These are phyloP conservation scores for Pseudogymnoascus sp. DNA, from an alignment of 2,329 filamentous ascomycete genomes.

Conservation along the genomic window DNA sequence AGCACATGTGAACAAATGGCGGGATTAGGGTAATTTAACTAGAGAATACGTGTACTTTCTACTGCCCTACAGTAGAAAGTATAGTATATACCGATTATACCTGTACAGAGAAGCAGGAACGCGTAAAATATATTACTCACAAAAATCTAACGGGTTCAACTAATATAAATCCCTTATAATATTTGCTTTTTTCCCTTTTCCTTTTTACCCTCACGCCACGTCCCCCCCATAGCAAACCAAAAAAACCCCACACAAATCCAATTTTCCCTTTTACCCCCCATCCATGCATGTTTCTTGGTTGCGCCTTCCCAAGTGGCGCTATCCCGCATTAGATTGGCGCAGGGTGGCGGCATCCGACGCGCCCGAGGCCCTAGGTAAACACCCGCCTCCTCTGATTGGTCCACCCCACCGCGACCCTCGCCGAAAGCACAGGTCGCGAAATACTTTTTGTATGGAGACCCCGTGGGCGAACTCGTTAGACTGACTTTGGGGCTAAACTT, in stretches of 20 bases:
- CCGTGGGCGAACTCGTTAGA: neutral
- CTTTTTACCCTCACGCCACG: neutral
- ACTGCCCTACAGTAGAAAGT: neutral
- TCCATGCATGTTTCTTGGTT: neutral
- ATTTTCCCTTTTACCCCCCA: constrained; percentile 1
- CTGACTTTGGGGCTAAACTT: neutral
- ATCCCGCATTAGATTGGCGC: neutral
- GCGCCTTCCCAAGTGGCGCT: neutral
- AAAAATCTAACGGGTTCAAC: neutral
- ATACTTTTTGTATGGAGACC: constrained; percentile 3
- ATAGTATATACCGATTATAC: neutral
- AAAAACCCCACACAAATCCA: neutral
- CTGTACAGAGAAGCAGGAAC: neutral
- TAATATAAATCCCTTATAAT: neutral
- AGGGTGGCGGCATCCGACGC: constrained; percentile 5
- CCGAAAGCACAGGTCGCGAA: neutral
- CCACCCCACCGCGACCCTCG: neutral
- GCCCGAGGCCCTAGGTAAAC: neutral
- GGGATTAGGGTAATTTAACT: neutral
- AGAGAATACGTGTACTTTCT: neutral
- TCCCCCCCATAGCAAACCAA: neutral
- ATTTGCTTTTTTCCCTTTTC: neutral
- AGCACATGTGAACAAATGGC: neutral
- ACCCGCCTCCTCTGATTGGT: neutral
- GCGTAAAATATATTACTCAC: neutral